A percentile compares a stretch with the other conserved stretches of the same genome.
phyloP scores from a whole-genome alignment of 331 rosid genomes.

The Telfairia occidentalis region DNA sequence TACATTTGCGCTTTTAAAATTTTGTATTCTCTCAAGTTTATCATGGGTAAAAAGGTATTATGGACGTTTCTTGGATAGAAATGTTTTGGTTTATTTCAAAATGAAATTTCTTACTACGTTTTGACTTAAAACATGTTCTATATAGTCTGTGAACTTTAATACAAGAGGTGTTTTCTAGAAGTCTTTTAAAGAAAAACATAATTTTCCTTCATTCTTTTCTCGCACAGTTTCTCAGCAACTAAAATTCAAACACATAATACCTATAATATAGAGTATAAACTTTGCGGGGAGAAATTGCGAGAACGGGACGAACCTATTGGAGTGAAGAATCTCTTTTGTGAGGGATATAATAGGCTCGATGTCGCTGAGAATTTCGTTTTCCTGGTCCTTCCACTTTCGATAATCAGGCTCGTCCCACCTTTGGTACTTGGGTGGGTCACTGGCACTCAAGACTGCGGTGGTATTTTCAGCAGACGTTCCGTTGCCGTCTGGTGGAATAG shows the following conservation, averaged over 20 bases:
- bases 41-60: background rate
- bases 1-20: background rate
- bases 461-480: slow-evolving; percentile 18
- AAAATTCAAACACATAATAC: background rate
- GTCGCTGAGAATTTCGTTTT: slow-evolving; percentile 49
- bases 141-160: background rate
- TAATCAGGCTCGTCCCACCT: slow-evolving; percentile 42
- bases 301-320: slow-evolving; percentile 27
- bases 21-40: background rate
- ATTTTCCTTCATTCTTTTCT: background rate
- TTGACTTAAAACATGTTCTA: background rate
- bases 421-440: slow-evolving; percentile 20
- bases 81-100: background rate
- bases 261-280: background rate
- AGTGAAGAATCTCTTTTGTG: slow-evolving; percentile 65
- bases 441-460: slow-evolving; percentile 15
- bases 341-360: slow-evolving; percentile 49
- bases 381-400: slow-evolving; percentile 58
- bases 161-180: background rate
- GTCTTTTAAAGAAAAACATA: background rate
- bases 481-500: slow-evolving; percentile 29
- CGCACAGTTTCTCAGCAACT: background rate
- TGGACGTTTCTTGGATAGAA: background rate
- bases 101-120: background rate
- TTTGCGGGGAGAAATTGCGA: background rate